Conservation (phyloP, 805 yeast genomes). For the Peterozyma toletana region DNA sequence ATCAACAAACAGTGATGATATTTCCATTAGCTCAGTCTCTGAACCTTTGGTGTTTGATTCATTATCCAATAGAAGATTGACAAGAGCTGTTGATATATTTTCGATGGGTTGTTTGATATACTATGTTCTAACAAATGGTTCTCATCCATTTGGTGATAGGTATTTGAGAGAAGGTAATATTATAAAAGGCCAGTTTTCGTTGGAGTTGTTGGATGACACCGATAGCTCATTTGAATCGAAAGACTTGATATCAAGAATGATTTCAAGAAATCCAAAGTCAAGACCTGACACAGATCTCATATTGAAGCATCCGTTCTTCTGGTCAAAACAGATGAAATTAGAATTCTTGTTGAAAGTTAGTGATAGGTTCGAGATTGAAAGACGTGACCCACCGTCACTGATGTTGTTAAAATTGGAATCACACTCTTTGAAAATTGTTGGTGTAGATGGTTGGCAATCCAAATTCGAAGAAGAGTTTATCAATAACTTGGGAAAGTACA, state of each 20-base stretch:
- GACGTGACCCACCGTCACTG: constrained; percentile 70
- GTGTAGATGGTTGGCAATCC: constrained; percentile 68
- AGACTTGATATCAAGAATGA: constrained; percentile 70
- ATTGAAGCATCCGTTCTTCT: constrained; percentile 81
- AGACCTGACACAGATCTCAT: constrained; percentile 70
- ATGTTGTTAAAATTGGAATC: constrained; percentile 49
- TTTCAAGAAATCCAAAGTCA: constrained; percentile 50
- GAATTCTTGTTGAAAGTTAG: constrained; percentile 83
- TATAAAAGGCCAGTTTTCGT: constrained; percentile 52
- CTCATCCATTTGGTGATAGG: constrained; percentile 93
- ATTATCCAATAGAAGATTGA: constrained; percentile 50
- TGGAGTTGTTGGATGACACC: constrained; percentile 36
- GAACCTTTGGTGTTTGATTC: constrained; percentile 30
- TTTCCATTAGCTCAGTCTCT: constrained; percentile 7
- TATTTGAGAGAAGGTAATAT: constrained; percentile 86
- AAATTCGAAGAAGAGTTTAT: constrained; percentile 67
- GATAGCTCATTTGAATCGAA: constrained; percentile 56
- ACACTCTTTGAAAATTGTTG: constrained; percentile 41
- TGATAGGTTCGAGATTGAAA: constrained; percentile 83
- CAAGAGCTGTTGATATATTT: constrained; percentile 88
- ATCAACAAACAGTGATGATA: constrained; percentile 6
- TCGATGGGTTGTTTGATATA: constrained; percentile 92
- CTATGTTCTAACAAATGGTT: constrained; percentile 75
- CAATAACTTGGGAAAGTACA: constrained; percentile 81
- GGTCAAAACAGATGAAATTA: constrained; percentile 67